phyloP scores from a whole-genome alignment of 257 asterid genomes.

The Ehretia macrophylla region DNA sequence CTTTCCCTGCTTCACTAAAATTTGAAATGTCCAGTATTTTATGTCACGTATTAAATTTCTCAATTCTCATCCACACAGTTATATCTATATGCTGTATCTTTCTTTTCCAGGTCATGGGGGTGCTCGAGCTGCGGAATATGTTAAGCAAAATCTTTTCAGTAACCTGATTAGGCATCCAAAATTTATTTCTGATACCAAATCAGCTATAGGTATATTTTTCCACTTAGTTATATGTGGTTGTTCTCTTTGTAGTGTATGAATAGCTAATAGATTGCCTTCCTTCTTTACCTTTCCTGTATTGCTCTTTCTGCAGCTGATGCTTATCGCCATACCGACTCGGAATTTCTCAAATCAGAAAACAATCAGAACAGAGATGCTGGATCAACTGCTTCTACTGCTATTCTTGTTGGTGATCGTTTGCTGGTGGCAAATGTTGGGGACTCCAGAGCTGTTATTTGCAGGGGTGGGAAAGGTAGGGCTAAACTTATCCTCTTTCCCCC shows the following conservation, averaged over 20 bases:
- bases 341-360: conserved; percentile 84
- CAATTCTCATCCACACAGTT: too few species aligned
- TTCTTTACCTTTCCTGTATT: conserved; percentile 4
- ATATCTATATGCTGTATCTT: neutral
- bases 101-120: conserved; percentile 85
- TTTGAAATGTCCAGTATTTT: too few species aligned
- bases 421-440: conserved; percentile 99
- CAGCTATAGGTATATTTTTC: conserved; percentile 67
- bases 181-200: conserved; percentile 87
- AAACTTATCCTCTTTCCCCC: neutral
- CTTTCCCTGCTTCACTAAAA: too few species aligned
- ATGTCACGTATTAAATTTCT: too few species aligned
- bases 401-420: conserved; percentile 88
- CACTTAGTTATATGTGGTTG: neutral
- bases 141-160: conserved; percentile 86
- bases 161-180: conserved; percentile 90
- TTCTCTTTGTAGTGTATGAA: neutral
- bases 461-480: conserved; percentile 83
- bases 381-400: conserved; percentile 98
- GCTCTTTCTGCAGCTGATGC: conserved; percentile 73
- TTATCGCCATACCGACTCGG: conserved; percentile 84
- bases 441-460: conserved; percentile 92
- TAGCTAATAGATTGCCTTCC: neutral
- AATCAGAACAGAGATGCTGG: conserved; percentile 92
- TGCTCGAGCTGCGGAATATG: conserved; percentile 98